Percentiles rank a stretch among this genome's conserved stretches.
Evolutionary conservation across 1,284 basidiomycete genomes (phyloP).

Genomic region (Boletus hoseneyae): DNA sequence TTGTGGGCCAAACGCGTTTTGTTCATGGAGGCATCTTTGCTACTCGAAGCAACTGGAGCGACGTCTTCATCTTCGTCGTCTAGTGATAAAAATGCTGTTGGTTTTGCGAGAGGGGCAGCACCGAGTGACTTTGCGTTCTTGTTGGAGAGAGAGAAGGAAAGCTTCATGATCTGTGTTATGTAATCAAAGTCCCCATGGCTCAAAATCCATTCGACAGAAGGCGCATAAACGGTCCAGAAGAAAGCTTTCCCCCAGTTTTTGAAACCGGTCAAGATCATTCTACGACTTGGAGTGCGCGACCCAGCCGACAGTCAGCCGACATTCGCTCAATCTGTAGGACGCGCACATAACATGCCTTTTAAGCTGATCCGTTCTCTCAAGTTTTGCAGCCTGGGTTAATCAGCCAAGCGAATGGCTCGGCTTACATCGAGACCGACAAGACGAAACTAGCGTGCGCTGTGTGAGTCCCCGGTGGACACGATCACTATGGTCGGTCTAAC

Average conservation of each 20-base stretch:
- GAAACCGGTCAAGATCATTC: slow-evolving; percentile 38
- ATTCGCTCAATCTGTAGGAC: slow-evolving; percentile 82
- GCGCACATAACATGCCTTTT: not conserved
- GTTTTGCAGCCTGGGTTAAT: slow-evolving; percentile 89
- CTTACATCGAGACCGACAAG: slow-evolving; percentile 87
- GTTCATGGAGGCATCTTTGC: slow-evolving; percentile 42
- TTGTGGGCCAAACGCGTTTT: slow-evolving; percentile 56
- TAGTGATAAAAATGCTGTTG: slow-evolving; percentile 56
- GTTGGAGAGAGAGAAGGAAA: slow-evolving; percentile 71
- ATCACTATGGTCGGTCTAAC: slow-evolving; percentile 5
- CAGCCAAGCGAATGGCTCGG: slow-evolving; percentile 90
- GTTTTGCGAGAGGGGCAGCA: slow-evolving; percentile 52
- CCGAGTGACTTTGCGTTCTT: slow-evolving; percentile 54
- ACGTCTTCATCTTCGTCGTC: slow-evolving; percentile 64
- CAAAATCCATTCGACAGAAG: slow-evolving; percentile 74
- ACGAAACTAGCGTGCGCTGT: slow-evolving; percentile 96
- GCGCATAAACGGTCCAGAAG: slow-evolving; percentile 85
- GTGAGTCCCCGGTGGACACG: slow-evolving; percentile 42
- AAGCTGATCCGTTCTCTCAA: slow-evolving; percentile 34
- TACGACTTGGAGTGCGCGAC: slow-evolving; percentile 12
- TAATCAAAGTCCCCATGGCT: slow-evolving; percentile 37
- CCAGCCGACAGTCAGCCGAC: slow-evolving; percentile 50
- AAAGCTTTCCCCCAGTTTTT: slow-evolving; percentile 66
- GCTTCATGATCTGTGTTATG: slow-evolving; percentile 54
- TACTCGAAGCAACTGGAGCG: slow-evolving; percentile 40